Evolutionary conservation across 2,329 filamentous ascomycete species (phyloP).

Genomic region (Beauveria sp.): DNA sequence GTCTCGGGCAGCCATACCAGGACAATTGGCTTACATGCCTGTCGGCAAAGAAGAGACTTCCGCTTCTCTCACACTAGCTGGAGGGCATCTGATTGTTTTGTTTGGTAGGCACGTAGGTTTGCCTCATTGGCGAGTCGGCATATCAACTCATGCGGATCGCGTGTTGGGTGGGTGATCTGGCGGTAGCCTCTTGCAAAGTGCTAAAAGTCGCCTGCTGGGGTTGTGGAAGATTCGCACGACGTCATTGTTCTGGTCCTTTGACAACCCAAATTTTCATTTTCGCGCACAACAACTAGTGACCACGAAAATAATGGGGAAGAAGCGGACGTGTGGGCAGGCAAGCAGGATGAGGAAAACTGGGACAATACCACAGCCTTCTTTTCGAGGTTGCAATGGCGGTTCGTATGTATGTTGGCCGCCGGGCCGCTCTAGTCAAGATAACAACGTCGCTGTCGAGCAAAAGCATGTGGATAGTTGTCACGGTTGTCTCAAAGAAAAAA

Average conservation of each 20-base stretch:
- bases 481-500: background rate
- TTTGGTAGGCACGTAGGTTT: background rate
- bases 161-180: constrained; percentile 4
- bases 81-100: background rate
- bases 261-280: background rate
- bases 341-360: background rate
- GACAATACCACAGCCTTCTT: background rate
- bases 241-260: constrained; percentile 6
- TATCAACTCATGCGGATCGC: background rate
- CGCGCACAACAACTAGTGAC: background rate
- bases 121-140: background rate
- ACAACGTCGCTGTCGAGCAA: background rate
- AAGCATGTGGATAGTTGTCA: background rate
- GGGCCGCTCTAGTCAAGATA: background rate
- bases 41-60: background rate
- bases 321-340: background rate
- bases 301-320: background rate
- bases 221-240: background rate
- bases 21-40: constrained; percentile 6
- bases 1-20: constrained; percentile 6
- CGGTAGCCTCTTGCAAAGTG: background rate
- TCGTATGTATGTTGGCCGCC: background rate
- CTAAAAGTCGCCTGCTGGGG: constrained; percentile 1
- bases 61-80: background rate
- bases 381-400: background rate